Percentiles rank a stretch among this genome's conserved stretches.
Evolutionary conservation across 768 basidiomycete species (phyloP).

Genomic region (Tricholoma saponaceum): DNA sequence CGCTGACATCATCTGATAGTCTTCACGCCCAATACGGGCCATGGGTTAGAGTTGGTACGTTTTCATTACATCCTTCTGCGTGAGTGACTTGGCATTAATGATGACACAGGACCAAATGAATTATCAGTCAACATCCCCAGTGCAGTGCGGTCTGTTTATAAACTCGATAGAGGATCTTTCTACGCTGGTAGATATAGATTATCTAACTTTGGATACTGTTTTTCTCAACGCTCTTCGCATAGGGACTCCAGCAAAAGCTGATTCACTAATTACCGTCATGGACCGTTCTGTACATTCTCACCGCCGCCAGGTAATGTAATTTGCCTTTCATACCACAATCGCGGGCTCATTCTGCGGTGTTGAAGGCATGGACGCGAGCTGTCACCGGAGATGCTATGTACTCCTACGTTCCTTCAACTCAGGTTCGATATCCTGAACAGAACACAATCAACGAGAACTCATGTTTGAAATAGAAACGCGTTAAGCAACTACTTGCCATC

Average conservation of each 20-base stretch:
- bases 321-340: not conserved
- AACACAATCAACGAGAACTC: not conserved
- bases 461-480: not conserved
- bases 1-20: not conserved
- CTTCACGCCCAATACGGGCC: slow-evolving; percentile 2
- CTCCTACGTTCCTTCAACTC: not conserved
- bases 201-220: not conserved
- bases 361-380: not conserved
- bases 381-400: slow-evolving; percentile 1
- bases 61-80: not conserved
- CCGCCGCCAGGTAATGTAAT: not conserved
- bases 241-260: not conserved
- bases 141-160: not conserved
- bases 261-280: not conserved
- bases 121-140: not conserved
- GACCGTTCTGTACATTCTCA: not conserved
- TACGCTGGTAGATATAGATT: slow-evolving; percentile 11
- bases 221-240: not conserved
- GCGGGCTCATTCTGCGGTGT: not conserved
- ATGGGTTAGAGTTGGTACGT: slow-evolving; percentile 3
- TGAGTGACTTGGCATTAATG: not conserved
- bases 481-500: not conserved
- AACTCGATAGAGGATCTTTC: slow-evolving; percentile 4
- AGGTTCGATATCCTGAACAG: not conserved
- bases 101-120: not conserved